phyloP scores from a whole-genome alignment of 371 early-diverging fungal genomes.

The Capillidium rhysosporum region DNA sequence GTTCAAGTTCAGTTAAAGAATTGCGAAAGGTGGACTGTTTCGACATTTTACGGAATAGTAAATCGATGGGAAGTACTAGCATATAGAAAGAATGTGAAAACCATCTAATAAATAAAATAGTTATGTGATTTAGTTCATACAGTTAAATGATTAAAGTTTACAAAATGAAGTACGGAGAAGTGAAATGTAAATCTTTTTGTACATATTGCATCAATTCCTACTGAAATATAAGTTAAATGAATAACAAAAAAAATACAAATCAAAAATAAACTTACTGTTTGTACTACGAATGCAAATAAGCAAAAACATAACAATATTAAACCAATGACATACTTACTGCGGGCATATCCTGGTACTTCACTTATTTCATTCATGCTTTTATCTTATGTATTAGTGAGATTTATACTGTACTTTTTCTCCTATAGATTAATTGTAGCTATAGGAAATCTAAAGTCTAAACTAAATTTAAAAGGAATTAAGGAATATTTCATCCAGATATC shows the following conservation, averaged over 20 bases:
- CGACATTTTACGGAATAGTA: slow-evolving; percentile 12
- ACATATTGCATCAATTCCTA: slow-evolving; percentile 41
- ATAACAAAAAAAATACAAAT: neutral
- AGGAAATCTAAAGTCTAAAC: no score
- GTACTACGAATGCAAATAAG: slow-evolving; percentile 34
- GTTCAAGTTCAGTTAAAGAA: slow-evolving; percentile 7
- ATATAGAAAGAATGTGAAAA: slow-evolving; percentile 50
- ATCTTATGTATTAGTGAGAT: neutral
- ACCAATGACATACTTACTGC: slow-evolving; percentile 4
- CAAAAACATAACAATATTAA: slow-evolving; percentile 27
- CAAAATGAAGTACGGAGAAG: slow-evolving; percentile 62
- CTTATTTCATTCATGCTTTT: no score
- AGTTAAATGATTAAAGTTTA: slow-evolving; percentile 13
- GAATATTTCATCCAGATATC: no score
- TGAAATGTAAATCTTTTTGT: slow-evolving; percentile 30
- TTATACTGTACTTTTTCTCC: neutral
- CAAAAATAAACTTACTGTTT: slow-evolving; percentile 18
- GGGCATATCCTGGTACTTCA: no score
- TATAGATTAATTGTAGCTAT: no score
- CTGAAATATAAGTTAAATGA: neutral
- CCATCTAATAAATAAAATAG: slow-evolving; percentile 17
- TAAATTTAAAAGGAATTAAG: no score
- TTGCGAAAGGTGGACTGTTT: slow-evolving; percentile 5
- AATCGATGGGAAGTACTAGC: slow-evolving; percentile 40
- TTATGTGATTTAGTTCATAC: neutral